Conservation (phyloP, 345 rosid species). For the Lumnitzera racemosa region DNA sequence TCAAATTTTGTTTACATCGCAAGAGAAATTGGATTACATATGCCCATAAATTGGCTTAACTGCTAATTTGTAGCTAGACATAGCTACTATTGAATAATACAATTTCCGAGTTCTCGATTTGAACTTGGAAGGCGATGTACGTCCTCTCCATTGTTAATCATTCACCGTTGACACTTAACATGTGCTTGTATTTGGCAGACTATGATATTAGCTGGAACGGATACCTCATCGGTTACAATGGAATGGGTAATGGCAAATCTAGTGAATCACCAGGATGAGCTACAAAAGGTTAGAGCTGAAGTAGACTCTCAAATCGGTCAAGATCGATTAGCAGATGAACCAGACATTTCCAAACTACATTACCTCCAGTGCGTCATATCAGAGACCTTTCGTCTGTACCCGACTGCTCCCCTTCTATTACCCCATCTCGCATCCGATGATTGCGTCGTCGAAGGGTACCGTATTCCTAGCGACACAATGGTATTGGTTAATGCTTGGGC, state of each 20-base stretch:
- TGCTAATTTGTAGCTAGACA: no score
- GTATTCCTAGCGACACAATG: slow-evolving; percentile 33
- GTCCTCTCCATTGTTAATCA: no score
- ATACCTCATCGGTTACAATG: slow-evolving; percentile 26
- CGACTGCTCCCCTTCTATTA: slow-evolving; percentile 27
- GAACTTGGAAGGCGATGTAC: not conserved
- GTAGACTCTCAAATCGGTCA: slow-evolving; percentile 19
- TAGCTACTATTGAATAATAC: no score
- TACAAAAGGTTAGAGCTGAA: slow-evolving; percentile 31
- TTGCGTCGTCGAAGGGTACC: slow-evolving; percentile 31
- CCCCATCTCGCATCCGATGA: slow-evolving; percentile 32
- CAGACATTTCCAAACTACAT: slow-evolving; percentile 20
- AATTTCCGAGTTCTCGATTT: no score
- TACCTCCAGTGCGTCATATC: slow-evolving; percentile 34
- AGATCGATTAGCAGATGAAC: slow-evolving; percentile 23
- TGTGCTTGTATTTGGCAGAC: slow-evolving; percentile 11
- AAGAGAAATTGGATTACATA: no score
- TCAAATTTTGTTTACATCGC: no score
- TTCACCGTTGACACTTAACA: no score
- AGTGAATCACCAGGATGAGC: slow-evolving; percentile 26
- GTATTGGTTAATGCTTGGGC: slow-evolving; percentile 44
- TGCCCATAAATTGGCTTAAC: no score
- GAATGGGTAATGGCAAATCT: slow-evolving; percentile 47
- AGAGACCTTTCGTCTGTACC: slow-evolving; percentile 36
- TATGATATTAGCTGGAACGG: slow-evolving; percentile 35